Evolutionary conservation across 768 basidiomycete genomes (phyloP), one percentile per base, ranked within the genome.

Genomic region (Termitomyces eurrhizus): DNA sequence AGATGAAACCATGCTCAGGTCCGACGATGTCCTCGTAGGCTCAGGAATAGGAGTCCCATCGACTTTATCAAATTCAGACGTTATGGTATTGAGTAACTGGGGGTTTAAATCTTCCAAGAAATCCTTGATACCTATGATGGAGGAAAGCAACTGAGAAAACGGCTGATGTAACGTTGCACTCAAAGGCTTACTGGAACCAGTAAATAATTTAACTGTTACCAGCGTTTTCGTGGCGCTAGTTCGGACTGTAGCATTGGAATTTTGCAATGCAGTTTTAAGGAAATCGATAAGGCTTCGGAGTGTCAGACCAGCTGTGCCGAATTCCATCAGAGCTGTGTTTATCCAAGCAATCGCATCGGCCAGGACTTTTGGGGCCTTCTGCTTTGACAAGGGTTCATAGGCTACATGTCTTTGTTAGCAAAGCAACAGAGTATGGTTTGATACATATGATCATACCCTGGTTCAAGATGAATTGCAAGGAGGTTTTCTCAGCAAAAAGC

Each of bases 291-390:
- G 78, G 59, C 80, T 83, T 57, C 93, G 83, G 36, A 98, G 79
- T 5, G 90, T 86, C 36, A 99, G 69, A 4, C 95, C 95, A 29
- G 85, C 82, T 62, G 95, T 91, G 44, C 97, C 97, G 70, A 99
- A 99, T 59, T 98, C 97, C 18, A 78, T 79, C 36, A 99, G 74
- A 8, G 90, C 89, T 37, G 86, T 82, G 60, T 94, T 93, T 60
- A 97, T 83, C 95, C 96, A 98, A 29, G 80, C 75, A 51, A 95
- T 74, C 2, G 95, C 88, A 70, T 99, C 97, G 0, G 95, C 93
- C 37, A 98, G 81, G 46, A 94, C 93, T 74, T 98, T 99, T 0
- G 97, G 96, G 3, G 97, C 96, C 71, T 99, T 99, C 71, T 95
- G 94, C 74, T 95, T 97, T 33, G 85, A 84, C 67, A 99, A 76